A percentile compares a stretch with the other conserved stretches of the same genome.
phyloP scores from a whole-genome alignment of 495 filamentous ascomycete genomes.

The Penicillium soppii region DNA sequence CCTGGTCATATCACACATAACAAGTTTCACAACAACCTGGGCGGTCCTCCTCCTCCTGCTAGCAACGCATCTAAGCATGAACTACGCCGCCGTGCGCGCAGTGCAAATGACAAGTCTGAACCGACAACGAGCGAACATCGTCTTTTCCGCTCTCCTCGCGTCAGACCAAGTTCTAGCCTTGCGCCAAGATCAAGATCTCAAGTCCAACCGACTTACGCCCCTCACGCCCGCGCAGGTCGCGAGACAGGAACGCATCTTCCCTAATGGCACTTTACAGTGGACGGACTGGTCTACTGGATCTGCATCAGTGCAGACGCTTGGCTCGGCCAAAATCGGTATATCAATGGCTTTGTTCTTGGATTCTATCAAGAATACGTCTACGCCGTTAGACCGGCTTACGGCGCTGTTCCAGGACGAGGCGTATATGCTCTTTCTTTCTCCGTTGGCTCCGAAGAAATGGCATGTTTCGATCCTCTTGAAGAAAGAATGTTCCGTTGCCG shows the following conservation, averaged over 20 bases:
- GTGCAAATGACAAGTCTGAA: conserved; percentile 87
- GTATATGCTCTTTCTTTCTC: conserved; percentile 31
- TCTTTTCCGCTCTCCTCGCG: conserved; percentile 62
- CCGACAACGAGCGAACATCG: conserved; percentile 79
- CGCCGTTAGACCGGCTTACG: conserved; percentile 19
- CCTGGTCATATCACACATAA: conserved; percentile 73
- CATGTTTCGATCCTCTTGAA: conserved; percentile 65
- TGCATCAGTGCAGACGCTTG: conserved; percentile 13
- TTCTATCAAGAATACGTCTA: conserved; percentile 14
- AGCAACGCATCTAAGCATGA: conserved; percentile 71
- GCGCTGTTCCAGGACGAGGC: conserved; percentile 28
- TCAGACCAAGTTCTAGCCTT: conserved; percentile 25
- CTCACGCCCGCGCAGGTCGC: conserved; percentile 65
- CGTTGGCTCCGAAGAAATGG: conserved; percentile 8
- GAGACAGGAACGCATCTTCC: conserved; percentile 69
- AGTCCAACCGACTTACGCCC: conserved; percentile 19
- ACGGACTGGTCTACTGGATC: neutral
- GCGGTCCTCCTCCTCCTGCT: conserved; percentile 69
- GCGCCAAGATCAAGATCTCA: neutral
- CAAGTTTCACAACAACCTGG: conserved; percentile 72
- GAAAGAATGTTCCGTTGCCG: conserved; percentile 43
- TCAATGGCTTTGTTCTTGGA: conserved; percentile 30
- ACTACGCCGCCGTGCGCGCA: conserved; percentile 80
- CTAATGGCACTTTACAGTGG: conserved; percentile 62
- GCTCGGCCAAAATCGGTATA: conserved; percentile 33